Conservation (phyloP, 1,284 basidiomycete genomes). For the Dichomitus squalens region DNA sequence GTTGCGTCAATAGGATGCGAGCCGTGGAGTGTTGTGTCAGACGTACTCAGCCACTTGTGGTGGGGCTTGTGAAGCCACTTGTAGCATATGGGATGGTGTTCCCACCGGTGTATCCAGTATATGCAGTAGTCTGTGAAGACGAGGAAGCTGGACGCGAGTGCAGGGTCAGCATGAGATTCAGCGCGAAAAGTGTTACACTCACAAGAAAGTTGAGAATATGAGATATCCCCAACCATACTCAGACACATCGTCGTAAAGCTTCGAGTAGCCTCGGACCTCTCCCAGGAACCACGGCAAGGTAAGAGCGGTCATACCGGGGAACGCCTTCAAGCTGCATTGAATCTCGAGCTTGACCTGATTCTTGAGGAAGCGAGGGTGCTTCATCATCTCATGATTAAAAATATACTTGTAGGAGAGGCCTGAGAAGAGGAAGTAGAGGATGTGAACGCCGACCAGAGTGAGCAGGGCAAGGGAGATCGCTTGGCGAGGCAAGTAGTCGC, state of each 20-base stretch:
- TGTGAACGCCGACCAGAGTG: conserved; percentile 80
- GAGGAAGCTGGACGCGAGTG: conserved; percentile 63
- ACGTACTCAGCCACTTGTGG: conserved; percentile 96
- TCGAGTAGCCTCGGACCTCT: conserved; percentile 88
- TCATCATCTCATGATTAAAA: conserved; percentile 97
- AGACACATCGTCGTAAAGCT: conserved; percentile 76
- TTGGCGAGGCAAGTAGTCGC: conserved; percentile 83
- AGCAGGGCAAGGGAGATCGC: conserved; percentile 73
- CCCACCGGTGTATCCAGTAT: conserved; percentile 86
- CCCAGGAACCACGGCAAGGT: conserved; percentile 94
- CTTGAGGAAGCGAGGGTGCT: conserved; percentile 91
- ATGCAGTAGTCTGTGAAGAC: conserved; percentile 97
- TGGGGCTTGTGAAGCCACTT: conserved; percentile 95
- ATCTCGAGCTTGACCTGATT: conserved; percentile 90
- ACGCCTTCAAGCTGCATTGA: conserved; percentile 71
- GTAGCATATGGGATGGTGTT: conserved; percentile 89
- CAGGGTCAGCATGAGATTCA: background rate
- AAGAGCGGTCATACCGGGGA: conserved; percentile 79
- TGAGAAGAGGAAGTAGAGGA: conserved; percentile 89
- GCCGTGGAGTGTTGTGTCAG: background rate
- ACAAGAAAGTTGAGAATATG: conserved; percentile 64
- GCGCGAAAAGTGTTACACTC: conserved; percentile 28
- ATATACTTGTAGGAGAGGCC: conserved; percentile 82
- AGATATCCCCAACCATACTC: conserved; percentile 76
- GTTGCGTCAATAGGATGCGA: conserved; percentile 8